Evolutionary conservation across 305 asterid species (phyloP).

Genomic region (Solanum chacoense): DNA sequence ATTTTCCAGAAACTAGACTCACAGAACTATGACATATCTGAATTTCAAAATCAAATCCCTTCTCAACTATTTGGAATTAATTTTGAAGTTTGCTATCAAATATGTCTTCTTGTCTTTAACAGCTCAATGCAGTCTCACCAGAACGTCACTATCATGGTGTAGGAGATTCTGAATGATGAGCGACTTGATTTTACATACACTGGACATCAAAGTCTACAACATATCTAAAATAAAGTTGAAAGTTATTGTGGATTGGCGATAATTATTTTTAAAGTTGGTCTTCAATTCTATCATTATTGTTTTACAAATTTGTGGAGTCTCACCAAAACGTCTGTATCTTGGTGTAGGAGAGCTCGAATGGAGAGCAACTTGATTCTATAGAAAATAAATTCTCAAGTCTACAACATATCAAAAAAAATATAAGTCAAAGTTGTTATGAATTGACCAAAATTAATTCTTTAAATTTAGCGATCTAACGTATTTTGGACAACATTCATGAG

Average conservation of each 20-base stretch:
- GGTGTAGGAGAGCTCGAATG: not conserved
- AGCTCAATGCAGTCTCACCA: not conserved
- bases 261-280: not conserved
- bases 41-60: not conserved
- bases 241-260: not conserved
- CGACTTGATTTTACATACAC: not conserved
- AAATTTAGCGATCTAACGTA: not conserved
- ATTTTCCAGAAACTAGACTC: not conserved
- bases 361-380: not conserved
- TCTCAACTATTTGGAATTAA: too few species aligned
- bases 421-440: not conserved
- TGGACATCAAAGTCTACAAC: not conserved
- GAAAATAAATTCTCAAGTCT: not conserved
- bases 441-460: not conserved
- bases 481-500: not conserved
- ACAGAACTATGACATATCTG: not conserved
- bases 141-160: not conserved
- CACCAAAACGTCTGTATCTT: not conserved
- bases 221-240: not conserved
- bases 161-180: not conserved
- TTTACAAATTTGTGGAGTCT: not conserved
- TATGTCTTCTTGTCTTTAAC: not conserved
- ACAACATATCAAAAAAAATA: not conserved
- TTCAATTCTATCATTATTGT: not conserved
- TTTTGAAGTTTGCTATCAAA: not conserved